Conservation (phyloP, 208 protist genomes). For the Leishmania braziliensis region DNA sequence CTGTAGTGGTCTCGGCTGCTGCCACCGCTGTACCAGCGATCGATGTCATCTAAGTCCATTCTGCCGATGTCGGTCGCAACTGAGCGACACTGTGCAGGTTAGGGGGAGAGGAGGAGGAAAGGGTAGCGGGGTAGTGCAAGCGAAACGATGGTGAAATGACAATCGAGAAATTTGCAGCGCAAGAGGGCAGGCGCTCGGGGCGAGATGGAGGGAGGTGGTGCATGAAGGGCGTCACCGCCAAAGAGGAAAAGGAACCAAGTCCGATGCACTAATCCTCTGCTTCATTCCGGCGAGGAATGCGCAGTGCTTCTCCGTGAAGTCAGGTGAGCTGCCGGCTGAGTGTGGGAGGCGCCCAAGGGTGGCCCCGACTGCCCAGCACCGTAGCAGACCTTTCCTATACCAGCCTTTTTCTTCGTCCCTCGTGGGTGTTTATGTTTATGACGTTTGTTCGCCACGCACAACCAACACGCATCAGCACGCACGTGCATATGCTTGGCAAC, state of each 20-base stretch:
- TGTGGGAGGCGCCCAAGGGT: neutral
- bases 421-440: neutral
- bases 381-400: neutral
- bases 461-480: neutral
- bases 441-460: neutral
- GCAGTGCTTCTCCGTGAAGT: neutral
- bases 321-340: neutral
- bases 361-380: neutral
- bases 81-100: neutral
- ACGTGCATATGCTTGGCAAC: neutral
- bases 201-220: neutral
- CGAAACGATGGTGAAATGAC: neutral
- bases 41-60: constrained; percentile 29
- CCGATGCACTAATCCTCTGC: neutral
- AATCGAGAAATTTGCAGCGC: neutral
- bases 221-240: neutral
- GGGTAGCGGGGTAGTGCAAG: neutral
- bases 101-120: too few species aligned
- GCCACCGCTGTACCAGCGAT: constrained; percentile 14
- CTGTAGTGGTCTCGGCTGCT: constrained; percentile 13
- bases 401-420: neutral
- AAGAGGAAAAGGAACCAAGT: neutral
- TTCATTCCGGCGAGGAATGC: neutral
- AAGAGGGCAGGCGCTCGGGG: neutral
- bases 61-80: neutral